Evolutionary conservation across 148 eudicot species (phyloP), one percentile per base, ranked within the genome.

Genomic region (Gaultheria prostrata): DNA sequence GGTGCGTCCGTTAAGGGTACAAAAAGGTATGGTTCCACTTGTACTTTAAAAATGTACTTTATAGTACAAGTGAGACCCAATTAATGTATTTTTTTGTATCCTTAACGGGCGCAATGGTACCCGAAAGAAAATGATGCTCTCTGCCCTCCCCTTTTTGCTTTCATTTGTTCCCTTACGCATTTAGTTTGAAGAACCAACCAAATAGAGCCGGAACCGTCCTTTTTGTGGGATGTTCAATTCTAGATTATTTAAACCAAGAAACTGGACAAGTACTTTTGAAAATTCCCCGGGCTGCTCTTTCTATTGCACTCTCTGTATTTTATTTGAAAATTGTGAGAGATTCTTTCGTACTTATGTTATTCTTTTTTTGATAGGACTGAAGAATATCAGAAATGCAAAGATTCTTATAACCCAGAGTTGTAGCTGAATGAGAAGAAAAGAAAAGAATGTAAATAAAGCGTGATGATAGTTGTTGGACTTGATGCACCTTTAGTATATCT

Each of bases 41-140:
- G n/a, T n/a, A n/a, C n/a, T n/a, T n/a, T n/a, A n/a, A n/a, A n/a
- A n/a, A n/a, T n/a, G n/a, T n/a, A n/a, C n/a, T n/a, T n/a, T n/a
- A n/a, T n/a, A n/a, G n/a, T n/a, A n/a, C n/a, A n/a, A n/a, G n/a
- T n/a, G n/a, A n/a, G n/a, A n/a, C n/a, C n/a, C n/a, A n/a, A n/a
- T n/a, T n/a, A n/a, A n/a, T n/a, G n/a, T n/a, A n/a, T n/a, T n/a
- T n/a, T n/a, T n/a, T n/a, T n/a, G n/a, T n/a, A n/a, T n/a, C n/a
- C n/a, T n/a, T n/a, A n/a, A n/a, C n/a, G n/a, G n/a, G n/a, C n/a
- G n/a, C n/a, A n/a, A n/a, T n/a, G n/a, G n/a, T n/a, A n/a, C n/a
- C n/a, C n/a, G n/a, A n/a, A n/a, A n/a, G n/a, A n/a, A n/a, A 28
- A 12, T 32, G 67, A 72, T 72, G 67, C 78, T 54, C 61, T 50